These are phyloP conservation scores for Aspergillus biplanus DNA, from an alignment of 495 filamentous ascomycete species.

Conservation along the genomic window DNA sequence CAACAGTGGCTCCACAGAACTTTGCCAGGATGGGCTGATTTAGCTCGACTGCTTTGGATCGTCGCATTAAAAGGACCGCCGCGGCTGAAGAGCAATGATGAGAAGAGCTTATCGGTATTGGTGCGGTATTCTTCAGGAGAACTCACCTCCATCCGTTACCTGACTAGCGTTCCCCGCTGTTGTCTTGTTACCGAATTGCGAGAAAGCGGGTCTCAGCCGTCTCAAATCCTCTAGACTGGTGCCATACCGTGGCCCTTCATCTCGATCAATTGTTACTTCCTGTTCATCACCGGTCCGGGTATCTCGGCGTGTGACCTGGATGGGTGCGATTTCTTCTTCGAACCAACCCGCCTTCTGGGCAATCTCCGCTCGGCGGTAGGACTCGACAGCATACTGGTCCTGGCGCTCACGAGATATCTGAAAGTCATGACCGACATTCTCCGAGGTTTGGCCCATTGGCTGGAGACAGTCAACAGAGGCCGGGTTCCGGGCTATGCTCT, in stretches of 20 bases:
- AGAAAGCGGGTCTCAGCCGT: slow-evolving; percentile 94
- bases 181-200: slow-evolving; percentile 80
- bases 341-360: slow-evolving; percentile 94
- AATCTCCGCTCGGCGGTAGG: slow-evolving; percentile 79
- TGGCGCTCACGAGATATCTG: slow-evolving; percentile 76
- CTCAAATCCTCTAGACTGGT: slow-evolving; percentile 79
- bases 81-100: no score
- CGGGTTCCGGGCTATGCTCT: slow-evolving; percentile 71
- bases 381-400: slow-evolving; percentile 85
- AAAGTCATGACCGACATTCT: slow-evolving; percentile 95
- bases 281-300: slow-evolving; percentile 76
- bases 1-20: slow-evolving; percentile 88
- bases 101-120: no score
- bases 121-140: no score
- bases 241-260: slow-evolving; percentile 87
- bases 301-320: slow-evolving; percentile 78
- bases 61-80: slow-evolving; percentile 90
- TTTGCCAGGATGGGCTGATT: slow-evolving; percentile 93
- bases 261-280: slow-evolving; percentile 74
- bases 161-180: slow-evolving; percentile 95
- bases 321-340: slow-evolving; percentile 92
- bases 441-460: slow-evolving; percentile 96
- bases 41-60: slow-evolving; percentile 82
- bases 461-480: slow-evolving; percentile 86
- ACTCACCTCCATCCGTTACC: slow-evolving; percentile 91